These are phyloP conservation scores for Symbiodinium natans DNA, from an alignment of 73 alveolate species.

Conservation along the genomic window DNA sequence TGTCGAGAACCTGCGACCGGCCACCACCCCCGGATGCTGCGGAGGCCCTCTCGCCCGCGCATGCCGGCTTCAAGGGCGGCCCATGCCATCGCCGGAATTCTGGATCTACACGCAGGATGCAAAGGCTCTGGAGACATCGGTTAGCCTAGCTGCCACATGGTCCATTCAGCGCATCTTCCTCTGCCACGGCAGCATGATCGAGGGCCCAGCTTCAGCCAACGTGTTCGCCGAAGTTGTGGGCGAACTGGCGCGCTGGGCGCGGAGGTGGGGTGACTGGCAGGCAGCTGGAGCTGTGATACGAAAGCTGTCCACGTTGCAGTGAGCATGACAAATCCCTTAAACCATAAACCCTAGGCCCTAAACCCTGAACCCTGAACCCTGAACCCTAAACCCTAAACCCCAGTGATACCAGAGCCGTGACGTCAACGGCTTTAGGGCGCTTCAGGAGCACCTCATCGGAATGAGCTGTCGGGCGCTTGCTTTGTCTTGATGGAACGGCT, in stretches of 20 bases:
- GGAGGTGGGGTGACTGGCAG: neutral
- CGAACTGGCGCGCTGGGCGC: neutral
- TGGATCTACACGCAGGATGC: neutral
- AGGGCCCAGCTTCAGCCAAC: neutral
- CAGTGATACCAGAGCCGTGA: no score
- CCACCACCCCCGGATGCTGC: neutral
- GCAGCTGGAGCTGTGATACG: neutral
- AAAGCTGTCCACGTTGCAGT: neutral
- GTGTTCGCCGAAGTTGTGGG: neutral
- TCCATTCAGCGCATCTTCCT: neutral
- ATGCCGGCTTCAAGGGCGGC: neutral
- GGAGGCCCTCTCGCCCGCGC: neutral
- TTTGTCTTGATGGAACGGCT: neutral
- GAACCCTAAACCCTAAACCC: no score
- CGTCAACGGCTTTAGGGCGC: no score
- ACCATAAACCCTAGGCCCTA: no score
- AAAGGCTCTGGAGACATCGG: neutral
- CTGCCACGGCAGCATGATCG: neutral
- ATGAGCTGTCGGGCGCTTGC: neutral
- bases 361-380: no score
- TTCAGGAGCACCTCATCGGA: neutral
- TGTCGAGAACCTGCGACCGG: neutral
- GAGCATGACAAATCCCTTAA: no score
- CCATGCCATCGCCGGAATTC: neutral
- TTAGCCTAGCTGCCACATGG: neutral